These are phyloP conservation scores for Plenodomus tracheiphilus DNA, from an alignment of 2,329 filamentous ascomycete genomes.

Conservation along the genomic window DNA sequence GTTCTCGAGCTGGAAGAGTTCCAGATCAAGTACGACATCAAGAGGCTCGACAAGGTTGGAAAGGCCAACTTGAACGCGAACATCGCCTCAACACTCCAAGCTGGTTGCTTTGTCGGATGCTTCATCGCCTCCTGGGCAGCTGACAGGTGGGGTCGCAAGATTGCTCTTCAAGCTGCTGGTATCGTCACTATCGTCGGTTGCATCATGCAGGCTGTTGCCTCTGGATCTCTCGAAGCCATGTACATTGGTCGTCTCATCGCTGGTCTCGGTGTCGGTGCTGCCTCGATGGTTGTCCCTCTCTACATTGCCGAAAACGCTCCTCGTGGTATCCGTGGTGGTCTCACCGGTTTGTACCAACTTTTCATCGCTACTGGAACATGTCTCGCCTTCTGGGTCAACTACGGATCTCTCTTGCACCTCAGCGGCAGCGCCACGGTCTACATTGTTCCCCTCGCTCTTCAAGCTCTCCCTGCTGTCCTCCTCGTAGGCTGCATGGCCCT, in stretches of 20 bases:
- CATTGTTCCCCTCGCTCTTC: conserved; percentile 66
- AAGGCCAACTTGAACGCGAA: conserved; percentile 64
- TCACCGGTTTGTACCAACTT: conserved; percentile 64
- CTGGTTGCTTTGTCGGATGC: conserved; percentile 68
- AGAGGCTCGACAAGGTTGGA: conserved; percentile 45
- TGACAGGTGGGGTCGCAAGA: conserved; percentile 60
- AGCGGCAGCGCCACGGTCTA: conserved; percentile 56
- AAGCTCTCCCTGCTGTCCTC: conserved; percentile 65
- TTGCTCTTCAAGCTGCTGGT: conserved; percentile 60
- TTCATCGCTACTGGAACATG: conserved; percentile 59
- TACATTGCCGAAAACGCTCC: conserved; percentile 66
- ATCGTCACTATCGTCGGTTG: conserved; percentile 63
- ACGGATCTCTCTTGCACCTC: conserved; percentile 53
- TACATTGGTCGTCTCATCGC: conserved; percentile 66
- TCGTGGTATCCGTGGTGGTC: conserved; percentile 61
- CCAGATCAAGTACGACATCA: conserved; percentile 58
- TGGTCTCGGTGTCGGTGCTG: conserved; percentile 56
- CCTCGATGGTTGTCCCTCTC: conserved; percentile 62
- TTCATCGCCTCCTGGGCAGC: conserved; percentile 60
- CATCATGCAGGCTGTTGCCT: conserved; percentile 65
- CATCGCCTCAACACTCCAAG: conserved; percentile 72
- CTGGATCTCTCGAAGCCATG: conserved; percentile 63
- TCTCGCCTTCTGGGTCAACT: conserved; percentile 60
- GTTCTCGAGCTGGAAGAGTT: conserved; percentile 65
- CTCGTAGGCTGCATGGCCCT: conserved; percentile 64